Evolutionary conservation across 768 basidiomycete species (phyloP).

Genomic region (Fibroporia radiculosa): DNA sequence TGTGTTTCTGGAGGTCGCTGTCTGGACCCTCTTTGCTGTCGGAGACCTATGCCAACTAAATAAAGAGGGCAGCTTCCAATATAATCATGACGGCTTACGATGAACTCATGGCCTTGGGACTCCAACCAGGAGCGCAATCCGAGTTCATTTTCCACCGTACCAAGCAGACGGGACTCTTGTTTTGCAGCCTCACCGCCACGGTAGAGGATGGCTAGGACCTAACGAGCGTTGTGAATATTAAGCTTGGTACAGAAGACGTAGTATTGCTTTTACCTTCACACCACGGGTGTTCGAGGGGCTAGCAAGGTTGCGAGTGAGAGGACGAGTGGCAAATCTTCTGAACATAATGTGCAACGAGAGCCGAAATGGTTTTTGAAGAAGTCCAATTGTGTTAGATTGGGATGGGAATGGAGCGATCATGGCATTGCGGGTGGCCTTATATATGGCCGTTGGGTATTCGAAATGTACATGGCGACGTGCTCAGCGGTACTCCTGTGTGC

Average conservation of each 20-base stretch:
- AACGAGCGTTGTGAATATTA: constrained; percentile 2
- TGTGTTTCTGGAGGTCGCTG: constrained; percentile 77
- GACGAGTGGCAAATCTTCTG: not conserved
- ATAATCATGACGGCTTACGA: constrained; percentile 35
- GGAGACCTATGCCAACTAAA: constrained; percentile 41
- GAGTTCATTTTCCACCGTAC: constrained; percentile 79
- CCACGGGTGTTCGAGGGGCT: not conserved
- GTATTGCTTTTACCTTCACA: constrained; percentile 12
- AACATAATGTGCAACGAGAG: too few species aligned
- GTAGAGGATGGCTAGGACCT: constrained; percentile 74
- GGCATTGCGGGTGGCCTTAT: too few species aligned
- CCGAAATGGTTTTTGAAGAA: too few species aligned
- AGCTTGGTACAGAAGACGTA: not conserved
- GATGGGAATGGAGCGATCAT: too few species aligned
- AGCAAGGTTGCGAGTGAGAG: not conserved
- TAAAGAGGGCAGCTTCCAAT: not conserved
- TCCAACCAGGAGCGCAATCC: constrained; percentile 65
- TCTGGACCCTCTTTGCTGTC: constrained; percentile 79
- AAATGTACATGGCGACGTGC: too few species aligned
- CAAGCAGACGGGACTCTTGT: constrained; percentile 68
- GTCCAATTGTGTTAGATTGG: too few species aligned
- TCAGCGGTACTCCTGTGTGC: too few species aligned
- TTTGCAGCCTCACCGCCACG: constrained; percentile 56
- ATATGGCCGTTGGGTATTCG: too few species aligned
- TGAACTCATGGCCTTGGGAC: constrained; percentile 65